Evolutionary conservation across 2,329 filamentous ascomycete species (phyloP).

Genomic region (Botrytis tulipae): DNA sequence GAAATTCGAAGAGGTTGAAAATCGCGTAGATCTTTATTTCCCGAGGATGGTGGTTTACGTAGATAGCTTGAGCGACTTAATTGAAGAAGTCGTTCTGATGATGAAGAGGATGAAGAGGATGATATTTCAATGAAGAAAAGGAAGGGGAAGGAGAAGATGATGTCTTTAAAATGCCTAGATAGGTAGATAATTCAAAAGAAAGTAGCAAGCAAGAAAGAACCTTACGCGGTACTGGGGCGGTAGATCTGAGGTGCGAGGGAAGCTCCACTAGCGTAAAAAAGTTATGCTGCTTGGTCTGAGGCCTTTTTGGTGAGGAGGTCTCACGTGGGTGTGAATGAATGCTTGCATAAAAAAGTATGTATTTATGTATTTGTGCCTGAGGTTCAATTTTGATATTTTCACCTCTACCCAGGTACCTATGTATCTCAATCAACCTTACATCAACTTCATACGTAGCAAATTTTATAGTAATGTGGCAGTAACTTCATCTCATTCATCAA

Average conservation of each 20-base stretch:
- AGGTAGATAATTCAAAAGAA: not conserved
- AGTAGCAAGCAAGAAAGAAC: not conserved
- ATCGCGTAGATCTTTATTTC: conserved; percentile 16
- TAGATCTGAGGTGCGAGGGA: conserved; percentile 3
- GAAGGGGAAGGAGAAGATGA: not conserved
- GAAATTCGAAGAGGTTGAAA: not conserved
- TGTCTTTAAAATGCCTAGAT: not conserved
- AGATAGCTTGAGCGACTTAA: not conserved
- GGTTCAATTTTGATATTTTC: not conserved
- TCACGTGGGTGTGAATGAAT: not conserved
- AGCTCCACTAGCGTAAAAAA: conserved; percentile 1
- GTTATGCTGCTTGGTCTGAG: not conserved
- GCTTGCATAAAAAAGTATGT: not conserved
- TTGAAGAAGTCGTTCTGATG: not conserved
- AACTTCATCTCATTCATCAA: not conserved
- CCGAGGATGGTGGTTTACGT: not conserved
- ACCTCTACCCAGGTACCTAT: no score
- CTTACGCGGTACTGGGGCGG: conserved; percentile 6
- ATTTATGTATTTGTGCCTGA: not conserved
- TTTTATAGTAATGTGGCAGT: no score
- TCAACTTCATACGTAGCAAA: not conserved
- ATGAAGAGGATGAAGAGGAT: not conserved
- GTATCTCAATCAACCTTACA: not conserved
- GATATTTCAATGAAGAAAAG: not conserved
- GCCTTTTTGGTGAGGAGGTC: no score